Conservation (phyloP, 306 rosid species). For the Myrica gale region DNA sequence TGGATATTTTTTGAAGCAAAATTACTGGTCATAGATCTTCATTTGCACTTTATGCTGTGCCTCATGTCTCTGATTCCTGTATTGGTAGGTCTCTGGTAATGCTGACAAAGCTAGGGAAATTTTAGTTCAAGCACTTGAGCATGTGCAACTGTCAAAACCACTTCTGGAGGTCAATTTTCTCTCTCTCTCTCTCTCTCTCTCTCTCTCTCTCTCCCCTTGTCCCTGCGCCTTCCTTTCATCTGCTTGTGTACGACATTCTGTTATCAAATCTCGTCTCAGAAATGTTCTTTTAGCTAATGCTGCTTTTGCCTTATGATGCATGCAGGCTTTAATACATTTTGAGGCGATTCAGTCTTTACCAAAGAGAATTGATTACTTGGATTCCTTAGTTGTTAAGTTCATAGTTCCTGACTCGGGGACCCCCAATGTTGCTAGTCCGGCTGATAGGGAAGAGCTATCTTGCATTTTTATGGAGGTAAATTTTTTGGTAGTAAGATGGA, state of each 20-base stretch:
- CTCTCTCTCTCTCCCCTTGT: slow-evolving; percentile 1
- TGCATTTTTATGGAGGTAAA: slow-evolving; percentile 84
- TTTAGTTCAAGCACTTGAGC: slow-evolving; percentile 73
- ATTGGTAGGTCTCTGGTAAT: slow-evolving; percentile 70
- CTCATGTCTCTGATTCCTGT: slow-evolving; percentile 19
- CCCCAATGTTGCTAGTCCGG: slow-evolving; percentile 47
- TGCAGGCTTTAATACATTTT: slow-evolving; percentile 85
- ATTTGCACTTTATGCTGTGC: neutral
- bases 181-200: slow-evolving; percentile 6
- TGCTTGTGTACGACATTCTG: slow-evolving; percentile 7
- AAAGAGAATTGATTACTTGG: slow-evolving; percentile 68
- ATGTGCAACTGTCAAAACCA: slow-evolving; percentile 65
- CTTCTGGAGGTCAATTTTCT: slow-evolving; percentile 61
- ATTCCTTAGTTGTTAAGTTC: slow-evolving; percentile 72
- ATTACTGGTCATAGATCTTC: neutral
- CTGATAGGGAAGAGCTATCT: slow-evolving; percentile 86
- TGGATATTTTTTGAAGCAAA: neutral
- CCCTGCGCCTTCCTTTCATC: neutral
- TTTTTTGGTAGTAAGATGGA: neutral
- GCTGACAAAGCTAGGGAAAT: slow-evolving; percentile 80
- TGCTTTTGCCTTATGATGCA: slow-evolving; percentile 23
- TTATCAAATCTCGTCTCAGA: slow-evolving; percentile 4
- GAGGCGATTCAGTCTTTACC: slow-evolving; percentile 77
- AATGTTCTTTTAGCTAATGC: slow-evolving; percentile 7
- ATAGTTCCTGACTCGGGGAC: slow-evolving; percentile 67